Evolutionary conservation across 2,329 filamentous ascomycete genomes (phyloP).

Genomic region (Epichloe elymi): DNA sequence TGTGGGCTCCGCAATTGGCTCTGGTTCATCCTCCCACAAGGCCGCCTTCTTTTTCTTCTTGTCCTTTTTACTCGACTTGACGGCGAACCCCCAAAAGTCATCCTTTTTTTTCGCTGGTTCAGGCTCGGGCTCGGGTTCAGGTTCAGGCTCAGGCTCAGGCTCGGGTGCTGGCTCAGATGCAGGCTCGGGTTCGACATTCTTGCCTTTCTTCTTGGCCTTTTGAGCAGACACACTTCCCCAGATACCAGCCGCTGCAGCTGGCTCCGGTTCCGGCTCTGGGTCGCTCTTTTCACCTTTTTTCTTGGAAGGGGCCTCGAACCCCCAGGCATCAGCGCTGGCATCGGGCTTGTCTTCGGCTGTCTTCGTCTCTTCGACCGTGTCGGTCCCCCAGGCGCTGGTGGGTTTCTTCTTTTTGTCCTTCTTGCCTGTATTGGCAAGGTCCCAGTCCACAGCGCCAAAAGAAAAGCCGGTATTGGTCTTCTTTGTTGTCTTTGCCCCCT

Average conservation of each 20-base stretch:
- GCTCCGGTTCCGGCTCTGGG: conserved; percentile 15
- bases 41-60: conserved; percentile 12
- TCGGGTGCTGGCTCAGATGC: conserved; percentile 6
- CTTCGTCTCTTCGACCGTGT: conserved; percentile 21
- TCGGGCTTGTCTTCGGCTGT: conserved; percentile 13
- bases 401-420: conserved; percentile 31
- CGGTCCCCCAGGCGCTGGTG: conserved; percentile 22
- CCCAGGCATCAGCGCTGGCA: conserved; percentile 19
- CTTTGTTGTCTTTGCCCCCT: conserved; percentile 37
- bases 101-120: conserved; percentile 17
- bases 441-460: conserved; percentile 32
- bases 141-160: conserved; percentile 8
- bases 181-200: conserved; percentile 12
- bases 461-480: conserved; percentile 30
- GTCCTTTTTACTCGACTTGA: conserved; percentile 20
- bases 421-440: conserved; percentile 21
- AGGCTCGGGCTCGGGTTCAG: conserved; percentile 9
- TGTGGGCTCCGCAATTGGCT: no score
- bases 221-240: conserved; percentile 14
- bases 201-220: conserved; percentile 31
- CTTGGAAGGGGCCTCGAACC: conserved; percentile 19
- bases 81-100: conserved; percentile 17
- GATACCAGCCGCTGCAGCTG: conserved; percentile 9
- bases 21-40: no score
- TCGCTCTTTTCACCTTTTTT: conserved; percentile 29